Base-by-base conservation (phyloP, 148 eudicot genomes). In the Amaranthus palmeri region DNA sequence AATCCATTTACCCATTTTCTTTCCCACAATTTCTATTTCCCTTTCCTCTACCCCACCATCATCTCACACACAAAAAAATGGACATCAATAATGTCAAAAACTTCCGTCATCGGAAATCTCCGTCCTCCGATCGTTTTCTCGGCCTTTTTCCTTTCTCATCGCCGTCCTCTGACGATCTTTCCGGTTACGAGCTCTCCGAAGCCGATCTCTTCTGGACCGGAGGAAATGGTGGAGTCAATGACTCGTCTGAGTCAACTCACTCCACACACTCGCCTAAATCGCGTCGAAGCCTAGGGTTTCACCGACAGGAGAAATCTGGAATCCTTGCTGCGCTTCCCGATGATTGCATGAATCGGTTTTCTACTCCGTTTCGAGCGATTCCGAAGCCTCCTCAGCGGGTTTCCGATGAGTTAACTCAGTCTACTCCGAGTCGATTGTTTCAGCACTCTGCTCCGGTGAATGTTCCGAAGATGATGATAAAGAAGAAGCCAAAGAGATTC, bases 371-470 rank as follows among this genome's bases (percentile, higher is more conserved):
- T 6, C 77, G 88, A 43, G 11, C 73, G 9, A 83, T 87, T 17
- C 91, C 88, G 52, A 85, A 78, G 63, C 85, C 85, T 7, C 79
- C 72, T 8, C 46, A 12, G 7, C 63, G 43, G 43, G 10, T 50
- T 7, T 79, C 53, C 7, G 48, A 61, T 40, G 80, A 73, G 53
- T n/a, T 14, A 55, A 55, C 78, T 47, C 86, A 76, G 73, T 81
- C 83, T 13, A 60, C 73, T 49, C 86, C 83, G 52, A 59, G 18
- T 13, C 49, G 80, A 52, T 83, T 77, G 71, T 73, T 84, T 42
- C 83, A 76, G 70, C 81, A 79, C 58, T 86, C 93, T 59, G 87
- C 85, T 44, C 90, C 93, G 82, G 59, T 88, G 76, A 86, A 78
- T 25, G 85, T 86, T 12, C 90, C 92, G 5, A 77, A 12, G 67